phyloP scores from a whole-genome alignment of 257 asterid species.

The Solanum rostratum region DNA sequence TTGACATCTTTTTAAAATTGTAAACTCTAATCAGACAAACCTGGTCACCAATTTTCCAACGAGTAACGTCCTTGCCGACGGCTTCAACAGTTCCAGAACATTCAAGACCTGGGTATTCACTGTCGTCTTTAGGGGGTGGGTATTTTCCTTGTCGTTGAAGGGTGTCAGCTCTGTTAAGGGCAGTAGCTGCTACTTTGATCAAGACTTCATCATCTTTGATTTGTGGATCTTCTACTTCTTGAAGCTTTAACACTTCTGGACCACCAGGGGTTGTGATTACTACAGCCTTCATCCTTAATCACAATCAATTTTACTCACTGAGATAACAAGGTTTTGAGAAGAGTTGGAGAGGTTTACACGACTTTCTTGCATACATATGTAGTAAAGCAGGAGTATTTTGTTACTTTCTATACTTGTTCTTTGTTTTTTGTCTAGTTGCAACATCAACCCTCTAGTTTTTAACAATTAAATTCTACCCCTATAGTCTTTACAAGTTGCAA shows the following conservation, averaged over 20 bases:
- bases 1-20: not conserved
- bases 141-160: constrained; percentile 68
- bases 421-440: not conserved
- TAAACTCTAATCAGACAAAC: constrained; percentile 10
- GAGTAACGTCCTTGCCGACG: constrained; percentile 52
- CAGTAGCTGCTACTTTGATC: constrained; percentile 71
- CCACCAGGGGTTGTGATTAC: constrained; percentile 69
- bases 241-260: constrained; percentile 64
- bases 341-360: not conserved
- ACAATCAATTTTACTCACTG: not conserved
- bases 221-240: constrained; percentile 60
- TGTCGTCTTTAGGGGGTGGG: constrained; percentile 68
- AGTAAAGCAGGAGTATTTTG: not conserved
- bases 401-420: not conserved
- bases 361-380: not conserved
- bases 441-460: not conserved
- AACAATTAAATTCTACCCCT: not conserved
- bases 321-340: not conserved
- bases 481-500: not conserved
- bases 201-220: constrained; percentile 59
- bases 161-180: constrained; percentile 76
- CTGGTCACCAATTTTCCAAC: constrained; percentile 92
- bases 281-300: constrained; percentile 63
- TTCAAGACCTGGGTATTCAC: constrained; percentile 80
- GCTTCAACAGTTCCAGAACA: constrained; percentile 83